Percentiles rank a stretch among this genome's conserved stretches.
These are phyloP conservation scores for Garcia nutans DNA, from an alignment of 345 rosid species.

Conservation along the genomic window DNA sequence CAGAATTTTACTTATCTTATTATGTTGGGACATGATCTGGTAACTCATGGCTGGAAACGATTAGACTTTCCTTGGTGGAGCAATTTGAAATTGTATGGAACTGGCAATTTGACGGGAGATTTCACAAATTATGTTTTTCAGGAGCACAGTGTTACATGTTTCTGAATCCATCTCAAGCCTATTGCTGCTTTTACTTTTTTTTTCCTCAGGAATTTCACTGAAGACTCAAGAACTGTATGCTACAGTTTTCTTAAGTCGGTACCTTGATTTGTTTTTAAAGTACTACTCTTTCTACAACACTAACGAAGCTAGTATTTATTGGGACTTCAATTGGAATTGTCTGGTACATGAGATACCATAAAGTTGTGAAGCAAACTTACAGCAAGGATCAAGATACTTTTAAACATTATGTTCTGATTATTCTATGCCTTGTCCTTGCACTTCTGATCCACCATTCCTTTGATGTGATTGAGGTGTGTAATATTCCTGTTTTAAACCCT, in stretches of 20 bases:
- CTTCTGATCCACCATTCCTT: slow-evolving; percentile 40
- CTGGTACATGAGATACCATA: slow-evolving; percentile 52
- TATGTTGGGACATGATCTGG: neutral
- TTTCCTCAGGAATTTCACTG: slow-evolving; percentile 41
- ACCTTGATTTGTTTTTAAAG: slow-evolving; percentile 34
- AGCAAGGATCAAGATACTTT: slow-evolving; percentile 65
- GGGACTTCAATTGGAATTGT: slow-evolving; percentile 44
- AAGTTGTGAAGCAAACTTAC: slow-evolving; percentile 42
- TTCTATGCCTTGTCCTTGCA: slow-evolving; percentile 60
- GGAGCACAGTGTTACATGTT: neutral
- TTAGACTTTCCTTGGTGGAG: neutral
- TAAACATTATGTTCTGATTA: slow-evolving; percentile 53
- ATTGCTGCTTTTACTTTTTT: neutral
- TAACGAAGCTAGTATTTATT: slow-evolving; percentile 41
- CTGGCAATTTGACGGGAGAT: neutral
- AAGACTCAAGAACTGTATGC: slow-evolving; percentile 50
- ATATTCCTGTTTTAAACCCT: neutral
- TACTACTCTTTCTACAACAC: slow-evolving; percentile 44
- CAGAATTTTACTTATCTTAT: neutral
- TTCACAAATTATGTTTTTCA: neutral
- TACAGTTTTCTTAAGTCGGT: slow-evolving; percentile 44
- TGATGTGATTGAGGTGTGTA: slow-evolving; percentile 3
- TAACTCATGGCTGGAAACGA: too few species aligned
- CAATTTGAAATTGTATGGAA: neutral
- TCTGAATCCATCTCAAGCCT: neutral